Conservation (phyloP, 1,284 basidiomycete species). For the Tilletia indica region DNA sequence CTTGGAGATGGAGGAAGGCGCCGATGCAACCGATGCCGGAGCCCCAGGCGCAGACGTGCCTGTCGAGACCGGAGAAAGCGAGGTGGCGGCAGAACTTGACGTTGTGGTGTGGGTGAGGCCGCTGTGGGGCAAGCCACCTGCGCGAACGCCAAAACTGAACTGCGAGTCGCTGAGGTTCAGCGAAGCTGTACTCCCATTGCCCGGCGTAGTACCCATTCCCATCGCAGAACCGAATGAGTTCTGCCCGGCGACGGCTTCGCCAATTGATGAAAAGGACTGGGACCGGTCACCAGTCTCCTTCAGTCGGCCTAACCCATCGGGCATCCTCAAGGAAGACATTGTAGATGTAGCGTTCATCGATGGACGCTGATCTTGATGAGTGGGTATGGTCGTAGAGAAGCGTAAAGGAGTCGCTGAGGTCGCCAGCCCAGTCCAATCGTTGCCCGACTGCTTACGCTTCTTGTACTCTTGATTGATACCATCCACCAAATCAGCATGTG, state of each 20-base stretch:
- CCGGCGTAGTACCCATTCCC: too few species aligned
- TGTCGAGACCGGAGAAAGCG: slow-evolving; percentile 7
- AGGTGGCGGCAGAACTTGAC: neutral
- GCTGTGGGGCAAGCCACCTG: neutral
- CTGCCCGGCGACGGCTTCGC: too few species aligned
- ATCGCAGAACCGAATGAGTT: too few species aligned
- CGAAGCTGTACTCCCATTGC: too few species aligned
- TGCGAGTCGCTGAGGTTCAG: too few species aligned
- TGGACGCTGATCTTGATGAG: neutral
- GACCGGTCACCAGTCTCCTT: too few species aligned
- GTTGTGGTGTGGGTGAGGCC: neutral
- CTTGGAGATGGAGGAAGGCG: neutral
- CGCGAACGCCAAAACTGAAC: too few species aligned
- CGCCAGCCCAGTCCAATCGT: neutral
- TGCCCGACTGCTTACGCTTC: slow-evolving; percentile 6
- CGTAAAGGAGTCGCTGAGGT: neutral
- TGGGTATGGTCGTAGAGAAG: neutral
- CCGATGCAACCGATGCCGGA: neutral
- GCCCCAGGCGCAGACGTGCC: neutral
- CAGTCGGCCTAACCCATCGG: too few species aligned
- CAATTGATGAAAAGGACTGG: too few species aligned
- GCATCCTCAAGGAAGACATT: too few species aligned
- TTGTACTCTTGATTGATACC: neutral
- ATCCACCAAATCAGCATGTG: neutral
- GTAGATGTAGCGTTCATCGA: neutral